A percentile compares a stretch with the other conserved stretches of the same genome.
These are phyloP conservation scores for Aquilaria malaccensis DNA, from an alignment of 345 rosid species.

Conservation along the genomic window DNA sequence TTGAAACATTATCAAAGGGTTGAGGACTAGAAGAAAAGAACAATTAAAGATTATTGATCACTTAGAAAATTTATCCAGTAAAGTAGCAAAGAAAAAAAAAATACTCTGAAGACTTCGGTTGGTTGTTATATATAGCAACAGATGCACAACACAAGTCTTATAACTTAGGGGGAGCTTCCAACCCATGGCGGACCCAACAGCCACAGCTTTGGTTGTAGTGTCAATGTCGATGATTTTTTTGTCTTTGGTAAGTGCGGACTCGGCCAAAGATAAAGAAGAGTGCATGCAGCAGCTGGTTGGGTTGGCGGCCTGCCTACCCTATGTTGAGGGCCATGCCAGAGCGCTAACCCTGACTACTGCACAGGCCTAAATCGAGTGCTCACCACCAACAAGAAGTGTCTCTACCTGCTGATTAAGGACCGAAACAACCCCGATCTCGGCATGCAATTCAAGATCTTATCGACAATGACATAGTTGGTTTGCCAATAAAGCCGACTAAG, in stretches of 20 bases:
- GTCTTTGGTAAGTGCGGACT: conserved; percentile 16
- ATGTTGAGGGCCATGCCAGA: conserved; percentile 68
- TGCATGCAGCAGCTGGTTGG: conserved; percentile 60
- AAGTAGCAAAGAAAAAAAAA: too few relatives aligned
- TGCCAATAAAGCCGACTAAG: not conserved
- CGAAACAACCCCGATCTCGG: conserved; percentile 69
- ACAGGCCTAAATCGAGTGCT: conserved; percentile 60
- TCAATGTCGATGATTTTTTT: too few relatives aligned
- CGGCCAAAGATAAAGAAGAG: conserved; percentile 55
- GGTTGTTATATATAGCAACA: too few relatives aligned
- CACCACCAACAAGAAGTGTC: conserved; percentile 48
- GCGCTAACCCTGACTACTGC: conserved; percentile 86
- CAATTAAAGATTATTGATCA: too few relatives aligned
- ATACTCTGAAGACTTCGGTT: too few relatives aligned
- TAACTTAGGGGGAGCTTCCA: too few relatives aligned
- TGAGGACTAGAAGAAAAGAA: too few relatives aligned
- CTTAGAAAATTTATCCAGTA: too few relatives aligned
- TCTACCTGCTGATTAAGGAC: conserved; percentile 64
- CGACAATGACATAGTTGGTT: conserved; percentile 63
- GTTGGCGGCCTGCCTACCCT: conserved; percentile 75
- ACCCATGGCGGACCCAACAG: too few relatives aligned
- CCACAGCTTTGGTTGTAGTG: too few relatives aligned
- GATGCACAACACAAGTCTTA: too few relatives aligned
- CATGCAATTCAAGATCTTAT: conserved; percentile 21
- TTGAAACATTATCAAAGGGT: too few relatives aligned